Conservation (phyloP, 495 filamentous ascomycete species). For the Penicillium lagena region DNA sequence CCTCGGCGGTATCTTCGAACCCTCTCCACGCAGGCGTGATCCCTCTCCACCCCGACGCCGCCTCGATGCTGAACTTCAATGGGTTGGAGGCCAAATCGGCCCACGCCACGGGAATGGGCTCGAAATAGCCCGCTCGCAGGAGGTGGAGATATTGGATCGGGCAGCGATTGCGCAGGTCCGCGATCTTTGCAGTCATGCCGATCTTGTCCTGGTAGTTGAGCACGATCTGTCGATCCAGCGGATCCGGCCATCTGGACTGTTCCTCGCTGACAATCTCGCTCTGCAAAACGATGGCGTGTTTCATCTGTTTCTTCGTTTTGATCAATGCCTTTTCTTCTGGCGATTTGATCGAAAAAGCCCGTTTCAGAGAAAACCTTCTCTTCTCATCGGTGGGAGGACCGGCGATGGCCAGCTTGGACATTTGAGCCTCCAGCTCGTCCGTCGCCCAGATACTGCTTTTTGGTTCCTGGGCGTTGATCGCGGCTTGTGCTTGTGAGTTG, state of each 20-base stretch:
- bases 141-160: conserved; percentile 42
- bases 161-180: conserved; percentile 23
- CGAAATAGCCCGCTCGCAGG: conserved; percentile 42
- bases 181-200: conserved; percentile 33
- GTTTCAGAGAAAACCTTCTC: conserved; percentile 10
- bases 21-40: conserved; percentile 43
- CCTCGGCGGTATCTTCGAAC: conserved; percentile 41
- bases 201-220: conserved; percentile 32
- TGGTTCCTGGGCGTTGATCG: conserved; percentile 31
- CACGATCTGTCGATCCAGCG: conserved; percentile 28
- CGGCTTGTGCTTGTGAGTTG: conserved; percentile 29
- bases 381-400: conserved; percentile 4
- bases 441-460: conserved; percentile 32
- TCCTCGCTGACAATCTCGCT: conserved; percentile 35
- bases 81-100: conserved; percentile 32
- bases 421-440: conserved; percentile 10
- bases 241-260: conserved; percentile 34
- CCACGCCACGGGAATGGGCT: conserved; percentile 42
- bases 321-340: conserved; percentile 25
- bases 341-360: conserved; percentile 29
- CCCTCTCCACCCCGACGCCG: conserved; percentile 38
- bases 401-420: conserved; percentile 16
- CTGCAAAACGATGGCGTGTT: conserved; percentile 11
- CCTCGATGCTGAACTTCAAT: conserved; percentile 39
- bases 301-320: conserved; percentile 9